These are phyloP conservation scores for Babesia sp. DNA, from an alignment of 169 alveolate genomes.

Conservation along the genomic window DNA sequence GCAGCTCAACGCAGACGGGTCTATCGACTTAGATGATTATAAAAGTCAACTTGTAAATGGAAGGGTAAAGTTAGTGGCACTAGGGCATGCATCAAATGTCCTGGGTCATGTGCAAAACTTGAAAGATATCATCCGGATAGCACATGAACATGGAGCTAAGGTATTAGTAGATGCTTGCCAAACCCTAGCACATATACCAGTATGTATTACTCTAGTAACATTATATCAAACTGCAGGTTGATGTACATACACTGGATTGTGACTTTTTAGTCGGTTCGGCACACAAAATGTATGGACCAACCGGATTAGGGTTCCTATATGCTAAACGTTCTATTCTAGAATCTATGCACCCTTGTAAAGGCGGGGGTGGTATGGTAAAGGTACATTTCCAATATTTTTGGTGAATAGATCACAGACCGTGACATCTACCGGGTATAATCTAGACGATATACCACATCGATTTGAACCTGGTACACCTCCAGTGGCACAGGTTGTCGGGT, in stretches of 20 bases:
- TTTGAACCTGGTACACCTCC: constrained; percentile 70
- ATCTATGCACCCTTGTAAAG: constrained; percentile 29
- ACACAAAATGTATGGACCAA: constrained; percentile 76
- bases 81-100: constrained; percentile 73
- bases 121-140: constrained; percentile 26
- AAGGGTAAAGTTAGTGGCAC: constrained; percentile 62
- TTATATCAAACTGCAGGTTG: constrained; percentile 34
- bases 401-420: not conserved
- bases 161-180: constrained; percentile 75
- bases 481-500: constrained; percentile 67
- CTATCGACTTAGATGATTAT: constrained; percentile 64
- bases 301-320: constrained; percentile 76
- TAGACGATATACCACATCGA: constrained; percentile 43
- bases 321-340: constrained; percentile 20
- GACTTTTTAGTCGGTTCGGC: constrained; percentile 75
- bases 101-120: constrained; percentile 68
- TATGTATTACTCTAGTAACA: not conserved
- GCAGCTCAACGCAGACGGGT: constrained; percentile 60
- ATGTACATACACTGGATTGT: constrained; percentile 40
- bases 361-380: constrained; percentile 62
- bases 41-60: constrained; percentile 8
- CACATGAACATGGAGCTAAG: constrained; percentile 48
- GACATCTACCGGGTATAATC: constrained; percentile 10
- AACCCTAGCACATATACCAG: constrained; percentile 65
- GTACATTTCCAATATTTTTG: not conserved